Percentiles rank a stretch among this genome's conserved stretches.
These are phyloP conservation scores for Lasiodiplodia gonubiensis DNA, from an alignment of 2,329 filamentous ascomycete genomes.

Conservation along the genomic window DNA sequence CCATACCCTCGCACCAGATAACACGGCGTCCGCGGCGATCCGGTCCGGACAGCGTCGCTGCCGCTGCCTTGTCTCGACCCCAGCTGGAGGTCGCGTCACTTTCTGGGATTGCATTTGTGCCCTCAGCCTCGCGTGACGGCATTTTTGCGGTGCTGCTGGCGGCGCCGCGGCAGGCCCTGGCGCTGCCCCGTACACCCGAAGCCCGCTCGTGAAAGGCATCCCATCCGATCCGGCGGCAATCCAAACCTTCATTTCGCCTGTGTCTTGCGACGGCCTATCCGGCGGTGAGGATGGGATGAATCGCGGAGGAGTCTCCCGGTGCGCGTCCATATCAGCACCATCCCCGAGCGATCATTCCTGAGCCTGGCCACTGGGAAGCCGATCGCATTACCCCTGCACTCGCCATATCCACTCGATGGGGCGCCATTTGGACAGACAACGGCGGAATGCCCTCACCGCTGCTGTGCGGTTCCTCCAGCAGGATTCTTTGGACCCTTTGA, in stretches of 20 bases:
- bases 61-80: not conserved
- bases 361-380: conserved; percentile 3
- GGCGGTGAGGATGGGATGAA: conserved; percentile 21
- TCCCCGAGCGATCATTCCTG: conserved; percentile 26
- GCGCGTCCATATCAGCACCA: conserved; percentile 1
- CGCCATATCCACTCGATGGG: conserved; percentile 23
- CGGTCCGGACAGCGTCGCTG: not conserved
- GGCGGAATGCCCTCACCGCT: conserved; percentile 18
- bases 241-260: conserved; percentile 23
- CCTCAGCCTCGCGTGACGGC: conserved; percentile 8
- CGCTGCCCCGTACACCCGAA: conserved; percentile 2
- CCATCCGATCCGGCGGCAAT: conserved; percentile 4
- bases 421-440: conserved; percentile 8
- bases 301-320: conserved; percentile 15
- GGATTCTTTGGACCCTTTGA: conserved; percentile 10
- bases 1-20: not conserved
- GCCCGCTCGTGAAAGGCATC: conserved; percentile 12
- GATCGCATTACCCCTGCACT: conserved; percentile 21
- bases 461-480: not conserved
- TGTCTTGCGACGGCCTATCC: not conserved
- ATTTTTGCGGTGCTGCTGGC: conserved; percentile 16
- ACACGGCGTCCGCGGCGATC: too few relatives aligned
- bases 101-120: not conserved
- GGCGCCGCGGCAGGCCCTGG: conserved; percentile 12
- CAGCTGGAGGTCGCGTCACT: not conserved